Base-by-base conservation (phyloP, 345 rosid species). In the Erodium maritimum region DNA sequence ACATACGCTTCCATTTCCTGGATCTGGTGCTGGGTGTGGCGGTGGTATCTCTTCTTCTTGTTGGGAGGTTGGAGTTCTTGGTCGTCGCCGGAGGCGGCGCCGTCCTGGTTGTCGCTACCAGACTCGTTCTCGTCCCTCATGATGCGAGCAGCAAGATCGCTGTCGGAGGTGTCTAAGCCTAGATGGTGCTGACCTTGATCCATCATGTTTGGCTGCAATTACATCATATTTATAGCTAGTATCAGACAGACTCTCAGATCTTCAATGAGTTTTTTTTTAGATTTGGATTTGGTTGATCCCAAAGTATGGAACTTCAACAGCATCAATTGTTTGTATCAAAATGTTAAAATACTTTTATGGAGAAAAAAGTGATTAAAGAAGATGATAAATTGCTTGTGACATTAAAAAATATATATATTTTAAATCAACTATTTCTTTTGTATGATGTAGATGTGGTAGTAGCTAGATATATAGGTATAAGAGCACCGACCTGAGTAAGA, bases 21-120 rank as follows among this genome's bases (percentile, higher is more conserved):
- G 88, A 93, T 93, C 91, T 93, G 99, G 52, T 83, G 95, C 75
- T 86, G 97, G 0, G 99, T 89, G 52, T 93, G 99, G 65, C 97
- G 94, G 57, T 93, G 97, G 70, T 93, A 89, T 2, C 99, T 85
- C 73, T 90, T 90, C 80, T 88, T 91, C 76, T 86, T 80, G 5
- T 75, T 84, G 19, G 87, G 91, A 50, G 79, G 93, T 54, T 64
- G 74, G 18, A 68, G 88, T 24, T 85, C 90, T 66, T 81, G 91
- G 54, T 86, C 89, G 21, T 89, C 94, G 4, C 86, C 99, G 23
- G 93, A 83, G 0, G 58, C 72, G 55, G 74, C 95, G 2, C 88
- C 98, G 58, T 84, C 98, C 12, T 86, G 96, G 64, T 93, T 86
- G 24, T 89, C 96, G 46, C 96, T 89, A 23, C 99, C 96, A 0